A percentile compares a stretch with the other conserved stretches of the same genome.
These are phyloP conservation scores for Dianthus caryophyllus DNA, from an alignment of 148 eudicot genomes.

Conservation along the genomic window DNA sequence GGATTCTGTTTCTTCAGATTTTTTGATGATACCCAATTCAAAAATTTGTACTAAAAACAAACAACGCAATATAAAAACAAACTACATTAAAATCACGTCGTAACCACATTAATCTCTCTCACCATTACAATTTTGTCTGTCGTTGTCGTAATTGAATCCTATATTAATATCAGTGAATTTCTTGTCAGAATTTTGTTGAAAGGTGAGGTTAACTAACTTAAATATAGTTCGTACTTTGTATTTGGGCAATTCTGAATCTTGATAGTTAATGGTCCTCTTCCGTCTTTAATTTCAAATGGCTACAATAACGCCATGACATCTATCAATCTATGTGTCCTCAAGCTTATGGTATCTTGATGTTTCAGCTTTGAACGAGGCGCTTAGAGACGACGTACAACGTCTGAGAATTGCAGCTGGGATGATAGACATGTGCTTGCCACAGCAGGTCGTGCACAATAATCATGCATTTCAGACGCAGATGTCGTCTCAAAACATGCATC, in stretches of 20 bases:
- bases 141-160: no score
- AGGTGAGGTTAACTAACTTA: background rate
- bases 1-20: no score
- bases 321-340: background rate
- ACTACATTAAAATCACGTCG: no score
- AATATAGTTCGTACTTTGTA: background rate
- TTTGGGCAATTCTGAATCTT: no score
- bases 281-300: background rate
- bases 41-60: no score
- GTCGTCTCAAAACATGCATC: conserved; percentile 17
- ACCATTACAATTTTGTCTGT: no score
- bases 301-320: background rate
- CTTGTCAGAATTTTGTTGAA: background rate
- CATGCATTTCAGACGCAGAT: conserved; percentile 19
- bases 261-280: background rate
- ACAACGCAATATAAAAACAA: no score
- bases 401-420: conserved; percentile 29
- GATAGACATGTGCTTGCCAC: conserved; percentile 14
- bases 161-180: background rate
- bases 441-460: conserved; percentile 17
- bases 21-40: no score
- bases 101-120: no score
- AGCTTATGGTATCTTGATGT: conserved; percentile 10
- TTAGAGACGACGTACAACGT: conserved; percentile 39
- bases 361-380: conserved; percentile 41